Evolutionary conservation across 495 filamentous ascomycete genomes (phyloP), one percentile per base, ranked within the genome.

Genomic region (Apodospora peruviana): DNA sequence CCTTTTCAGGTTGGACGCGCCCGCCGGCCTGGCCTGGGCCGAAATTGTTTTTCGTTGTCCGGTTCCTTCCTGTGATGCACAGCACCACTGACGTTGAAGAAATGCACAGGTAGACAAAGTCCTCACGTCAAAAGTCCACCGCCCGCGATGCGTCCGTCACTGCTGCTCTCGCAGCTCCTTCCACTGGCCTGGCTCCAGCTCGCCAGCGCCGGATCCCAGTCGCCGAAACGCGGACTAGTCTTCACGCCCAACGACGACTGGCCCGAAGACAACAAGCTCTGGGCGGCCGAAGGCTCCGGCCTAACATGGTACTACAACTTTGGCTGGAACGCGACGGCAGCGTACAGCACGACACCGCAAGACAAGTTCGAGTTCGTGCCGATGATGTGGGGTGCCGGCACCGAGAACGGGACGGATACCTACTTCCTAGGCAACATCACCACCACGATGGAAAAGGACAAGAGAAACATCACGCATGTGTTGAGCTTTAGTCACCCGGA

Each of bases 241-340:
- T 79, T 80, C 56, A 64, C 83, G 41, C 63, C 75, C 29, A 67
- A 55, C 10, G 27, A 54, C 0, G 47, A 66, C 7, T 61, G 72
- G 51, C 69, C 72, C 18, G 27, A 47, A 3, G 82, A 85, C 57
- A 76, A 81, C 60, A 44, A 62, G 1, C 65, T 76, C 36, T 84
- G 79, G 77, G 58, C 65, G 35, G 47, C 56, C 3, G 32, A 59
- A 4, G 51, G 42, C 41, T 70, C 67, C 27, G 73, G 76, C 50
- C 52, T 87, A 41, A 81, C 78, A 7, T 87, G 83, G 84, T 87
- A 87, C 66, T 84, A 85, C 73, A 85, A 84, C 69, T 86, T 85
- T 65, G 51, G 52, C 7, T 59, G 65, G 36, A 53, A 59, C 14
- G 75, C 75, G 20, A 71, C 80, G 0, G 29, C 62, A 4, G 56